Evolutionary conservation across 257 asterid genomes (phyloP).

Genomic region (Schizonepeta tenuifolia): DNA sequence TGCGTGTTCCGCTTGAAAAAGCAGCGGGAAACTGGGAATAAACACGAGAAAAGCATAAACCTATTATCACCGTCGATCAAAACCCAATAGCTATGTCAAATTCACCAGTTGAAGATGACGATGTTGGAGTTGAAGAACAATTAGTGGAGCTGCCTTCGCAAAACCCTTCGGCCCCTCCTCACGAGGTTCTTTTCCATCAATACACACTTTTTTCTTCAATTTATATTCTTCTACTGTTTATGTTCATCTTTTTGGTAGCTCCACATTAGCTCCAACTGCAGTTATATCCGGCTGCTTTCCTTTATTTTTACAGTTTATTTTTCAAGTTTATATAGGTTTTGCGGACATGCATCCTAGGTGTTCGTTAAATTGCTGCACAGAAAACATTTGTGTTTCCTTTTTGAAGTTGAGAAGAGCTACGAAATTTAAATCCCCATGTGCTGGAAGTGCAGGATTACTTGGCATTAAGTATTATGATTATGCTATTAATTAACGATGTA

Average conservation of each 20-base stretch:
- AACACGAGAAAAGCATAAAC: background rate
- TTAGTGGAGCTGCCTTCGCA: conserved; percentile 46
- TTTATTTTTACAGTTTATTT: background rate
- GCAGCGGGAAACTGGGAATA: conserved; percentile 21
- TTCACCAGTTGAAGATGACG: conserved; percentile 32
- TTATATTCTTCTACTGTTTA: background rate
- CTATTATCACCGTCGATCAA: conserved; percentile 7
- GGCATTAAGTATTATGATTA: background rate
- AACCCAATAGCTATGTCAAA: conserved; percentile 42
- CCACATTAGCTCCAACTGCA: conserved; percentile 6
- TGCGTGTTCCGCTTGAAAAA: background rate
- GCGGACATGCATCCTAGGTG: conserved; percentile 35
- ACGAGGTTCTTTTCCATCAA: conserved; percentile 59
- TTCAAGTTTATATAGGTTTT: background rate
- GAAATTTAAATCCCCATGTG: background rate
- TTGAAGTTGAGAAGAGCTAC: background rate
- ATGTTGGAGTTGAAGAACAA: conserved; percentile 40
- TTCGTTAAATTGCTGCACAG: conserved; percentile 31
- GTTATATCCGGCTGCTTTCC: background rate
- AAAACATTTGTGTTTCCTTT: background rate
- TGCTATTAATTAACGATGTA: background rate
- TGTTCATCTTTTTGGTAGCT: background rate
- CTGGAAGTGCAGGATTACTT: conserved; percentile 26
- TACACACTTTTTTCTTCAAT: background rate
- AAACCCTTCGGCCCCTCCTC: conserved; percentile 82